Evolutionary conservation across 2,329 filamentous ascomycete species (phyloP).

Genomic region (Diaporthe aspalathi): DNA sequence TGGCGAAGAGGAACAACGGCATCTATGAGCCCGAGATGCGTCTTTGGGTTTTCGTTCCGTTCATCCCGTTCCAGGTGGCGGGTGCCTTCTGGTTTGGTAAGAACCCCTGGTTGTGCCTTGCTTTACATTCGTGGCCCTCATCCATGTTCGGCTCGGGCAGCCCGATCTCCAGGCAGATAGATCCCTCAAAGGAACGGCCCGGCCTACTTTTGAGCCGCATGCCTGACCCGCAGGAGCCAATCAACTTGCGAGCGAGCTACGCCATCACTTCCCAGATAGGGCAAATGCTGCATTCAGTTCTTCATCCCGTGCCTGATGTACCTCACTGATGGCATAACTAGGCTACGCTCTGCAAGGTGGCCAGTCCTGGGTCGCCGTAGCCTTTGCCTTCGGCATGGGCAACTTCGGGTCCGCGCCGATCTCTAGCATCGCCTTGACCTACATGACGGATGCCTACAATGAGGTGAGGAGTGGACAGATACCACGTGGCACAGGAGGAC

Average conservation of each 20-base stretch:
- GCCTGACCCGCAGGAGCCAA: background rate
- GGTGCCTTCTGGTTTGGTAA: slow-evolving; percentile 39
- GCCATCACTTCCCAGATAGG: slow-evolving; percentile 2
- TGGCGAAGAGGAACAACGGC: slow-evolving; percentile 49
- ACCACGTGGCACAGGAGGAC: background rate
- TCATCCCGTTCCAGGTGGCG: slow-evolving; percentile 41
- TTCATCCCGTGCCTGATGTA: background rate
- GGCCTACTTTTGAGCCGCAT: background rate
- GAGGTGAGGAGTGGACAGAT: slow-evolving; percentile 30
- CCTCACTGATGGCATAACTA: background rate
- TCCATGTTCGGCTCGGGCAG: background rate
- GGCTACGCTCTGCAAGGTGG: slow-evolving; percentile 38
- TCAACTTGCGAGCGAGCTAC: background rate
- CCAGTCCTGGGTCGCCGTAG: slow-evolving; percentile 38
- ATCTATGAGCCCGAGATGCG: slow-evolving; percentile 54
- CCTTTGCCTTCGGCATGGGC: slow-evolving; percentile 35
- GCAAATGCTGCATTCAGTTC: background rate
- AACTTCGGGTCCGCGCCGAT: slow-evolving; percentile 37
- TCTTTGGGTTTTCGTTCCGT: slow-evolving; percentile 44
- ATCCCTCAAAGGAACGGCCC: background rate
- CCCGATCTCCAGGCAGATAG: background rate
- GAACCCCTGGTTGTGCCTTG: background rate
- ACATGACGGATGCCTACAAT: slow-evolving; percentile 40
- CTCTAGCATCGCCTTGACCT: slow-evolving; percentile 37
- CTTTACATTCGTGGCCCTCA: background rate